Percentiles rank a stretch among this genome's conserved stretches.
Conservation (phyloP, 2,329 filamentous ascomycete species). For the Hypoxylon sp. region DNA sequence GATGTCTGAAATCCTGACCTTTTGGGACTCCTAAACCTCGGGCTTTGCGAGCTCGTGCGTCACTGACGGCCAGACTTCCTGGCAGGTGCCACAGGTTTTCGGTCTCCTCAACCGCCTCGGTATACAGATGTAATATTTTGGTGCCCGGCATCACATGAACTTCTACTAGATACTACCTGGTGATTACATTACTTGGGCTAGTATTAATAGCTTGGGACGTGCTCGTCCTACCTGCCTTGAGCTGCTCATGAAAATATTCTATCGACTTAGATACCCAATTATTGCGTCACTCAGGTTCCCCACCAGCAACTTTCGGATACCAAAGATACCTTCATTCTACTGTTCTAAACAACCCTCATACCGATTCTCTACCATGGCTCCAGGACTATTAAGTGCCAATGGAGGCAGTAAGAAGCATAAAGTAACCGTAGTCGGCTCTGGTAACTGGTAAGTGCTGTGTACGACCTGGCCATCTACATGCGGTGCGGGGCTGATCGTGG, state of each 20-base stretch:
- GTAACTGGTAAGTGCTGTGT: constrained; percentile 81
- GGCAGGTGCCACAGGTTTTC: constrained; percentile 34
- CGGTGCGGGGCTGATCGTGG: constrained; percentile 15
- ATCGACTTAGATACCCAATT: constrained; percentile 32
- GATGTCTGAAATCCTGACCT: too few relatives aligned
- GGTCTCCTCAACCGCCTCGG: constrained; percentile 31
- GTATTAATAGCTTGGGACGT: constrained; percentile 21
- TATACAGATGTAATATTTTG: constrained; percentile 15
- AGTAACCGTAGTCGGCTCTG: constrained; percentile 93
- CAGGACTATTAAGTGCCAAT: constrained; percentile 58
- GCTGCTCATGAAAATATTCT: constrained; percentile 32
- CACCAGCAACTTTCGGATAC: constrained; percentile 13
- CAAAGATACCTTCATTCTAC: constrained; percentile 15
- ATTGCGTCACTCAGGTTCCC: constrained; percentile 31
- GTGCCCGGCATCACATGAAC: constrained; percentile 37
- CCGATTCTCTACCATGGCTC: constrained; percentile 46
- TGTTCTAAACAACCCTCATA: constrained; percentile 32
- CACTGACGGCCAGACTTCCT: constrained; percentile 17
- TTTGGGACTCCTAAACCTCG: too few relatives aligned
- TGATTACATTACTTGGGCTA: background rate
- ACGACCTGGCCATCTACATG: background rate
- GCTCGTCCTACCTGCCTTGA: constrained; percentile 6
- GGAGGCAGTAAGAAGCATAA: constrained; percentile 82
- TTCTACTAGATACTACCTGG: constrained; percentile 14
- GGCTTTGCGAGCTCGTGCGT: too few relatives aligned